A percentile compares a stretch with the other conserved stretches of the same genome.
Conservation (phyloP, 2,329 filamentous ascomycete species). For the Claviceps digitariae region DNA sequence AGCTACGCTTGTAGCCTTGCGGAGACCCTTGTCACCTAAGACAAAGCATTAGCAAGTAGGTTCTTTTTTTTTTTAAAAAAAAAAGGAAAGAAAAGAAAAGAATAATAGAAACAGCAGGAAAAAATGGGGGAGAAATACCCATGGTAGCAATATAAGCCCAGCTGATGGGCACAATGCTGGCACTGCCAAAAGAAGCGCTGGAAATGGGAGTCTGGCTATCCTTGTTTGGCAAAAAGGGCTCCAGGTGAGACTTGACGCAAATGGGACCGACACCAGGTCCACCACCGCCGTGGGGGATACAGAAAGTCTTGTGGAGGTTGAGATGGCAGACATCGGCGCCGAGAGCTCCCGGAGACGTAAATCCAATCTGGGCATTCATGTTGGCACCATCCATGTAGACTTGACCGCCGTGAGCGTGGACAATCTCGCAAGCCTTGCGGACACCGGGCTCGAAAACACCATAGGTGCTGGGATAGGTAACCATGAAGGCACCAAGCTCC, state of each 20-base stretch:
- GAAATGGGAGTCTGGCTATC: constrained; percentile 47
- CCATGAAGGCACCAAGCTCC: constrained; percentile 84
- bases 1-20: constrained; percentile 79
- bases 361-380: constrained; percentile 95
- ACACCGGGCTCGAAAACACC: constrained; percentile 88
- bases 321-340: constrained; percentile 94
- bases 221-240: constrained; percentile 45
- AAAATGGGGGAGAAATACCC: constrained; percentile 35
- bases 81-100: background rate
- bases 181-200: constrained; percentile 74
- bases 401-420: constrained; percentile 78
- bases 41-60: background rate
- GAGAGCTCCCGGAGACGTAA: constrained; percentile 89
- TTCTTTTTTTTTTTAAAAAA: too few species aligned
- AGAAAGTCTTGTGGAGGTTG: constrained; percentile 98
- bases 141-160: constrained; percentile 95
- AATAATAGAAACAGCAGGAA: background rate
- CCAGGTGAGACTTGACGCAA: constrained; percentile 72
- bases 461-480: constrained; percentile 91
- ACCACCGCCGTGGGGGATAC: constrained; percentile 90
- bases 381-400: constrained; percentile 99
- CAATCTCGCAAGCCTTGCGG: constrained; percentile 71
- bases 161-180: constrained; percentile 84
- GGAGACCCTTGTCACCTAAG: constrained; percentile 47
- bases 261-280: constrained; percentile 91